Evolutionary conservation across 1,139 yeast species (phyloP), one percentile per base, ranked within the genome.

Genomic region (Pneumocystis oryctolagi): DNA sequence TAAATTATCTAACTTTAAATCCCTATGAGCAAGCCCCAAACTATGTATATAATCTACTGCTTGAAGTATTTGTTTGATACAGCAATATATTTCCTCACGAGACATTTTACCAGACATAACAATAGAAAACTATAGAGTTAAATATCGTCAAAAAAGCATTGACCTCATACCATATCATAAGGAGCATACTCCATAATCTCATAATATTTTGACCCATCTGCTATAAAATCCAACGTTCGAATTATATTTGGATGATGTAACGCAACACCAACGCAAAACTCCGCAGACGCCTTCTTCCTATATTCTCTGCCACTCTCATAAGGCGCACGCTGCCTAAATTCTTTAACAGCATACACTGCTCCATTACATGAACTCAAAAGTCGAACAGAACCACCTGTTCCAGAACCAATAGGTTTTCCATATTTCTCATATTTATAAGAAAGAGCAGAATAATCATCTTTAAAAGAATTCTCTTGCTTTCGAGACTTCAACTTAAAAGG

Each of bases 151-250:
- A 56, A 18, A 18, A 34, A 5, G 6, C 8, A 6, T 9, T 56
- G 12, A 18, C 28, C 8, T 56, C 72, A 90, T 86, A 32, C 39
- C 59, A 32, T 56, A 74, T 94, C 99, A 65, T 86, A 87, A 28
- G 96, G 97, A 65, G 97, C 94, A 72, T 88, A 94, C 73, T 94
- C 98, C 98, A 94, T 92, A 61, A 94, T 90, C 74, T 94, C 97
- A 73, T 84, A 92, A 71, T 88, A 88, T 68, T 89, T 82, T 66
- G 84, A 87, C 68, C 84, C 85, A 70, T 89, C 97, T 70, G 88
- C 87, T 64, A 90, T 83, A 56, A 92, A 89, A 73, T 94, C 98
- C 65, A 92, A 80, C 0, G 98, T 92, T 73, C 90, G 94, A 70
- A 92, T 89, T 68, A 92, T 84, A 73, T 92, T 90, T 20, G 96